Evolutionary conservation across 2,329 filamentous ascomycete genomes (phyloP).

Genomic region (Colletotrichum sp.): DNA sequence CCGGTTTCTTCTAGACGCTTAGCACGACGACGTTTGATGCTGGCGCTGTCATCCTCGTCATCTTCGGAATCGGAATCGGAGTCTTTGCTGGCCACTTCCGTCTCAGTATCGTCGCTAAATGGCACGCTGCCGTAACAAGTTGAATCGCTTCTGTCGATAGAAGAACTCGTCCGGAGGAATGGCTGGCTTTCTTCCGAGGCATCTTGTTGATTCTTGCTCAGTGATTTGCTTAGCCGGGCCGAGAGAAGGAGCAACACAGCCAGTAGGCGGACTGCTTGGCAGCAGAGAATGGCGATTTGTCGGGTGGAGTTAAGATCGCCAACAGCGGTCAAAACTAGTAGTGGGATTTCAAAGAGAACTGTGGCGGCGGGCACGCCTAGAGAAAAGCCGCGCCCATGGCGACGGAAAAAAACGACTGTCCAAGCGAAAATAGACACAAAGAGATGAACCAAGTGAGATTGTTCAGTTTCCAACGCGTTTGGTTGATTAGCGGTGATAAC

Average conservation of each 20-base stretch:
- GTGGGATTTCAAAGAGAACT: neutral
- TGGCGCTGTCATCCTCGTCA: slow-evolving; percentile 26
- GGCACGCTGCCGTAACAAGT: neutral
- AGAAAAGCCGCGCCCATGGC: neutral
- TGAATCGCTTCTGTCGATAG: neutral
- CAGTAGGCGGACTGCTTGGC: neutral
- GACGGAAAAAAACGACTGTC: neutral
- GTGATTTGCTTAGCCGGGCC: neutral
- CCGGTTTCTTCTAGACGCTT: slow-evolving; percentile 31
- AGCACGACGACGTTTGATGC: slow-evolving; percentile 29
- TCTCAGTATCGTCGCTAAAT: neutral
- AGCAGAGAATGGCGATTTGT: neutral
- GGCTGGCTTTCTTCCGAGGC: neutral
- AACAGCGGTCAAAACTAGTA: neutral
- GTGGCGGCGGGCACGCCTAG: neutral
- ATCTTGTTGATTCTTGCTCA: neutral
- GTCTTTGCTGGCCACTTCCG: neutral
- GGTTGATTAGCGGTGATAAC: neutral
- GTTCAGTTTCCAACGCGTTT: neutral
- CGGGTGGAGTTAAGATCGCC: neutral
- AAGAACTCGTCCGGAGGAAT: neutral
- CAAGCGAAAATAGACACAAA: neutral
- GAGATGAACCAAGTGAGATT: neutral
- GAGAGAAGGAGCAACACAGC: neutral
- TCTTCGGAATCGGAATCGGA: slow-evolving; percentile 5